Percentiles rank a stretch among this genome's conserved stretches.
Evolutionary conservation across 257 asterid species (phyloP).

Genomic region (Galeopsis tetrahit): DNA sequence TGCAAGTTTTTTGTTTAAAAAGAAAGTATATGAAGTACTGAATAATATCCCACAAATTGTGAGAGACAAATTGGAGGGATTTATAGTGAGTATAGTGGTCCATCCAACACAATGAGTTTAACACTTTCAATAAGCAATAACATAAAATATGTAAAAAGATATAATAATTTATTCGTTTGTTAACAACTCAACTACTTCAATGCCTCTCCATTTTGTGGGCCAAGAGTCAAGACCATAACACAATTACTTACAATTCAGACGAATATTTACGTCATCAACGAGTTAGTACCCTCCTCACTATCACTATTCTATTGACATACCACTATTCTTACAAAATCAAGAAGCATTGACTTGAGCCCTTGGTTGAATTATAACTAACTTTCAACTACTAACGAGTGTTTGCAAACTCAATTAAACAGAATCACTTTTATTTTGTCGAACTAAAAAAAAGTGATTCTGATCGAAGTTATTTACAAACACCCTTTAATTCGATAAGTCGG

Average conservation of each 20-base stretch:
- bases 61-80: not conserved
- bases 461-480: not conserved
- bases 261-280: conserved; percentile 1
- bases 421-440: not conserved
- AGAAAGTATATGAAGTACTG: too few species aligned
- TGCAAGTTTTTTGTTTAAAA: too few species aligned
- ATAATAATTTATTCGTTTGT: not conserved
- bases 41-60: not conserved
- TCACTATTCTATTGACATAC: not conserved
- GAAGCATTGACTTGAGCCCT: not conserved
- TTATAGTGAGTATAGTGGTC: not conserved
- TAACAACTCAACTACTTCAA: not conserved
- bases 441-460: not conserved
- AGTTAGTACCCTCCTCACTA: not conserved
- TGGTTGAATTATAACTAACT: not conserved
- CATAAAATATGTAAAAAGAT: not conserved
- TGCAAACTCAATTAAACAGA: not conserved
- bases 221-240: not conserved
- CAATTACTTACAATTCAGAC: not conserved
- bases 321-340: not conserved
- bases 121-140: not conserved
- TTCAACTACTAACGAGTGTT: not conserved
- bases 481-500: conserved; percentile 26
- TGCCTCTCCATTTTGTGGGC: conserved; percentile 11
- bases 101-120: conserved; percentile 5